Percentiles rank a stretch among this genome's conserved stretches.
These are phyloP conservation scores for Clavariopsis aquatica DNA, from an alignment of 495 filamentous ascomycete species.

Conservation along the genomic window DNA sequence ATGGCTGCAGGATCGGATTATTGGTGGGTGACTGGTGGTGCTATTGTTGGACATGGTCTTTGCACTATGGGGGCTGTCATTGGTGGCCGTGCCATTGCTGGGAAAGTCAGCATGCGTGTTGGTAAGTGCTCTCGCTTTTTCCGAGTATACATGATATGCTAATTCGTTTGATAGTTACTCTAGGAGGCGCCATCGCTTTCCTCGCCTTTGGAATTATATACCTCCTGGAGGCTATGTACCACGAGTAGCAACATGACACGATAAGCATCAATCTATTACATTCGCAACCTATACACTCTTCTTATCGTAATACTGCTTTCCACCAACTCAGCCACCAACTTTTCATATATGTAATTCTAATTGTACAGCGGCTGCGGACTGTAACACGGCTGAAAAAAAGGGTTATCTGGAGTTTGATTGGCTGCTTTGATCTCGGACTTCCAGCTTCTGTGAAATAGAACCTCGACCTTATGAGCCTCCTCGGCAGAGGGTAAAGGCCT, in stretches of 20 bases:
- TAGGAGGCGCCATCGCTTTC: slow-evolving; percentile 92
- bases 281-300: background rate
- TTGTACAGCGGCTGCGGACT: slow-evolving; percentile 5
- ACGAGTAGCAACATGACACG: slow-evolving; percentile 11
- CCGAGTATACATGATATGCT: background rate
- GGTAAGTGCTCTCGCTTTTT: slow-evolving; percentile 63
- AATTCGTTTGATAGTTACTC: slow-evolving; percentile 65
- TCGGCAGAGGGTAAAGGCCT: background rate
- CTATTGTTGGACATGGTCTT: slow-evolving; percentile 79
- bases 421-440: slow-evolving; percentile 14
- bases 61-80: slow-evolving; percentile 94
- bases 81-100: slow-evolving; percentile 88
- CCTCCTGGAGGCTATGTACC: slow-evolving; percentile 67
- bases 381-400: slow-evolving; percentile 24
- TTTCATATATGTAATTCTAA: slow-evolving; percentile 23
- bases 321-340: background rate
- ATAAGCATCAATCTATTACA: background rate
- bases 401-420: slow-evolving; percentile 18
- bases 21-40: slow-evolving; percentile 96
- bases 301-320: slow-evolving; percentile 15
- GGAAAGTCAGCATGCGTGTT: slow-evolving; percentile 90
- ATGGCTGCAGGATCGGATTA: slow-evolving; percentile 99
- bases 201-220: slow-evolving; percentile 90
- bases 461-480: background rate
- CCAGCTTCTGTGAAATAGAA: background rate